Conservation (phyloP, 2,329 filamentous ascomycete genomes). For the Chaetomiaceae sp. region DNA sequence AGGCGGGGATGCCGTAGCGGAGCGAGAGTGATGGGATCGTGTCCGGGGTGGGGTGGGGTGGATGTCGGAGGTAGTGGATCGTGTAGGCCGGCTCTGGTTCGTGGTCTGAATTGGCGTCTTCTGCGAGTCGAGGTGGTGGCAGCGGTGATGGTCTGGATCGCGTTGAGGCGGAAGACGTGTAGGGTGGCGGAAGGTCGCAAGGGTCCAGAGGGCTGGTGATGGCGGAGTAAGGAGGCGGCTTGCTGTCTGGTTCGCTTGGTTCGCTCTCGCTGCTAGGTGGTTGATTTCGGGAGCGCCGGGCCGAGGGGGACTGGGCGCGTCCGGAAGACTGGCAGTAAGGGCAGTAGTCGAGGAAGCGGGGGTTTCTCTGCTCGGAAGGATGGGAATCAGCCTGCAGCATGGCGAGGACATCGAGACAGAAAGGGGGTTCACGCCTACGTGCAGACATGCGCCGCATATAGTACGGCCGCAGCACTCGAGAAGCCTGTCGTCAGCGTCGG, state of each 20-base stretch:
- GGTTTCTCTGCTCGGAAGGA: slow-evolving; percentile 45
- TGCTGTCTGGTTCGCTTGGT: not conserved
- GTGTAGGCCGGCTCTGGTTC: slow-evolving; percentile 46
- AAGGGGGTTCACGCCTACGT: slow-evolving; percentile 26
- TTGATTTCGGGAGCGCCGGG: not conserved
- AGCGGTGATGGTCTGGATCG: slow-evolving; percentile 32
- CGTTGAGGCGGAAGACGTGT: slow-evolving; percentile 33
- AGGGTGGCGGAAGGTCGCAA: slow-evolving; percentile 41
- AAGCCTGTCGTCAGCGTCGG: slow-evolving; percentile 47
- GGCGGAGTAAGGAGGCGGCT: not conserved
- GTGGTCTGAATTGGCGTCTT: not conserved
- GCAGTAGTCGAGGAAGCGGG: slow-evolving; percentile 59
- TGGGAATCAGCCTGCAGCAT: not conserved
- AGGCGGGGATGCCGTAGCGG: slow-evolving; percentile 61
- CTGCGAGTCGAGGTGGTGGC: not conserved
- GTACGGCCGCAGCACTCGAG: slow-evolving; percentile 63
- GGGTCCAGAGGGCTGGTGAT: slow-evolving; percentile 46
- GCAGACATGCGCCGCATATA: slow-evolving; percentile 69
- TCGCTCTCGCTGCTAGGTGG: not conserved
- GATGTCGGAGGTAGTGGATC: slow-evolving; percentile 58
- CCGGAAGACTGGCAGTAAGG: slow-evolving; percentile 68
- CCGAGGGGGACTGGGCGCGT: not conserved
- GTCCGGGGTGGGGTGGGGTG: slow-evolving; percentile 55
- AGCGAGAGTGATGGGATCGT: slow-evolving; percentile 62
- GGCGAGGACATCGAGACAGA: no score